Evolutionary conservation across 495 filamentous ascomycete genomes (phyloP), one percentile per base, ranked within the genome.

Genomic region (Clohesyomyces aquaticus): DNA sequence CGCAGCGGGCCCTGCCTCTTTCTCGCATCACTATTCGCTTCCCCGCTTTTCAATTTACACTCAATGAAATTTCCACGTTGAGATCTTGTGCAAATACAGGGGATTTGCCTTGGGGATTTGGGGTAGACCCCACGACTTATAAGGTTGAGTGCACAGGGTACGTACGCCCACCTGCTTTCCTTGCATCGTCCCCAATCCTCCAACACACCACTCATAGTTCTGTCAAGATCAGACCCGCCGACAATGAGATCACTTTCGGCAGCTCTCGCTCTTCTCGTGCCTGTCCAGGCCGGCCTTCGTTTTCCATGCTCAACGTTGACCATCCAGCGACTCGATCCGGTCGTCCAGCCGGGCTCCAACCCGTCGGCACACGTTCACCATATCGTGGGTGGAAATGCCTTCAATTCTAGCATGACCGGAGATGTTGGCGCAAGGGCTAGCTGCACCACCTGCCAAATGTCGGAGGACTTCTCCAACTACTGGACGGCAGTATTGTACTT

Each of bases 331-430:
- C 66, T 81, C 54, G 78, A 78, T 57, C 77, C 78, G 11, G 65
- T 76, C 35, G 79, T 78, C 55, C 72, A 78, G 68, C 75, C 76
- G 12, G 76, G 73, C 43, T 61, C 61, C 26, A 66, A 65, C 21
- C 76, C 77, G 6, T 77, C 78, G 16, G 63, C 79, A 4, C 79
- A 81, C 61, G 72, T 81, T 41, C 79, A 81, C 60, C 77, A 79
- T 43, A 79, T 81, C 23, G 77, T 80, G 0, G 79, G 79, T 29
- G 79, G 79, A 29, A 79, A 81, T 73, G 76, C 73, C 35, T 81
- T 81, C 74, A 78, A 80, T 60, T 74, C 77, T 9, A 73, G 73
- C 52, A 80, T 80, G 79, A 64, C 61, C 2, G 79, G 77, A 18
- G 78, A 81, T 50, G 73, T 80, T 8, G 75, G 73, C 18, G 74